These are phyloP conservation scores for Ustilago vetiveriae DNA, from an alignment of 1,284 basidiomycete genomes.

Conservation along the genomic window DNA sequence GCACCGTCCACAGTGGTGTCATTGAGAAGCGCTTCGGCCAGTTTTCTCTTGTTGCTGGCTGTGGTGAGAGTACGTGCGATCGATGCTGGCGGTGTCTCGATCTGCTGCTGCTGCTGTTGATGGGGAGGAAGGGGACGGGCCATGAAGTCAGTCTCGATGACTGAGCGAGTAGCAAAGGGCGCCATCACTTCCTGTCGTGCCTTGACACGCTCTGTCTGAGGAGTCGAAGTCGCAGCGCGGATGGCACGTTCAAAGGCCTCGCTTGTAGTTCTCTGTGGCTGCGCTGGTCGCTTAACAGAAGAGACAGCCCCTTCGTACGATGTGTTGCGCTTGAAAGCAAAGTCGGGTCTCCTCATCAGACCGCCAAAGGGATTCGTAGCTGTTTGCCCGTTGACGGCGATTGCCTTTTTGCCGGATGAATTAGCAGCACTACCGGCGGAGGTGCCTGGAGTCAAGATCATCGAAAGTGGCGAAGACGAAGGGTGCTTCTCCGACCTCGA, in stretches of 20 bases:
- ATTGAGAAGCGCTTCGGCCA: background rate
- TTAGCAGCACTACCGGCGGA: background rate
- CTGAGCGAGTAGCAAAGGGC: slow-evolving; percentile 37
- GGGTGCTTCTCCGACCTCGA: slow-evolving; percentile 23
- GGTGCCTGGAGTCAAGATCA: slow-evolving; percentile 16
- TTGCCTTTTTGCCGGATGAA: slow-evolving; percentile 24
- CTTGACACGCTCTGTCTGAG: slow-evolving; percentile 31
- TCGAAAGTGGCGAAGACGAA: slow-evolving; percentile 14
- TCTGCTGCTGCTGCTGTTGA: slow-evolving; percentile 4
- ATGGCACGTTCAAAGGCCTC: slow-evolving; percentile 44
- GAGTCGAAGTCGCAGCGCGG: slow-evolving; percentile 29
- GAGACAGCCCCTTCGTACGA: slow-evolving; percentile 27
- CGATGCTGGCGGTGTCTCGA: slow-evolving; percentile 1
- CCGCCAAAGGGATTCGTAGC: slow-evolving; percentile 1
- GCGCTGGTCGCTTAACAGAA: slow-evolving; percentile 18
- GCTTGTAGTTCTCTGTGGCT: slow-evolving; percentile 16
- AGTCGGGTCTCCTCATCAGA: slow-evolving; percentile 35
- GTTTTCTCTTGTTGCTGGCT: slow-evolving; percentile 18
- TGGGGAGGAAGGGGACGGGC: slow-evolving; percentile 10
- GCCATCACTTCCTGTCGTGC: slow-evolving; percentile 25
- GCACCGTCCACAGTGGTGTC: background rate
- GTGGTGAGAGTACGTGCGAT: slow-evolving; percentile 7
- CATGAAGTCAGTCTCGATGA: slow-evolving; percentile 42
- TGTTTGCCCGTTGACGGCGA: slow-evolving; percentile 12
- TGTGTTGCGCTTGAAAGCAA: slow-evolving; percentile 30